Evolutionary conservation across 805 yeast species (phyloP).

Genomic region (Huiozyma sinensis): DNA sequence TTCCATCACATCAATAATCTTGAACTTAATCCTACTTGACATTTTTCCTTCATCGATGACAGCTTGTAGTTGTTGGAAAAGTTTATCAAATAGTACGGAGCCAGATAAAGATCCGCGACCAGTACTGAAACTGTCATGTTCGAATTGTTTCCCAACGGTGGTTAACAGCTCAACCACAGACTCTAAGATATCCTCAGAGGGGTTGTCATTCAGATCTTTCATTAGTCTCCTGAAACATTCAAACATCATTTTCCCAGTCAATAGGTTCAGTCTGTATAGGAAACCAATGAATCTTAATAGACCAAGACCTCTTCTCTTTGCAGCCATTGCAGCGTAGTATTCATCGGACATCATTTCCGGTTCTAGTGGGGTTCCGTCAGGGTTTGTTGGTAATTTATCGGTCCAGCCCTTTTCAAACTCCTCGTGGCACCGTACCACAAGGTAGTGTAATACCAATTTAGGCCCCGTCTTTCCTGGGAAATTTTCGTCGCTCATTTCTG

Average conservation of each 20-base stretch:
- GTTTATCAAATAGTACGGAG: conserved; percentile 42
- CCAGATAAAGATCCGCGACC: conserved; percentile 30
- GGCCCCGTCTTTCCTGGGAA: conserved; percentile 50
- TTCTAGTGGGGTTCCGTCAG: conserved; percentile 69
- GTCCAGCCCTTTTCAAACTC: conserved; percentile 95
- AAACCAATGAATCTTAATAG: conserved; percentile 92
- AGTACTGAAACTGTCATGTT: conserved; percentile 26
- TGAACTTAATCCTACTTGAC: conserved; percentile 74
- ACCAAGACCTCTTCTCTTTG: conserved; percentile 97
- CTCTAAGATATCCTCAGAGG: conserved; percentile 86
- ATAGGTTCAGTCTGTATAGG: conserved; percentile 65
- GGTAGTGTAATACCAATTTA: conserved; percentile 62
- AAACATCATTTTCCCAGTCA: conserved; percentile 65
- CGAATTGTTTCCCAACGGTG: conserved; percentile 77
- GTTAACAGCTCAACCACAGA: conserved; percentile 71
- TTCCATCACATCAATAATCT: conserved; percentile 81
- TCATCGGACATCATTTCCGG: conserved; percentile 90
- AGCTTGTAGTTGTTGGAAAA: conserved; percentile 44
- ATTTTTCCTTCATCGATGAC: conserved; percentile 45
- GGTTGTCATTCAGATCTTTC: conserved; percentile 42
- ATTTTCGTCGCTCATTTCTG: conserved; percentile 52
- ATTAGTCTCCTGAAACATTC: conserved; percentile 57
- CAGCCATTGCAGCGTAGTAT: conserved; percentile 77
- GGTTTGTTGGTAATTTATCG: conserved; percentile 70
- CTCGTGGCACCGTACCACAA: conserved; percentile 78